phyloP scores from a whole-genome alignment of 805 yeast species.

The Jamesozyma piceae region DNA sequence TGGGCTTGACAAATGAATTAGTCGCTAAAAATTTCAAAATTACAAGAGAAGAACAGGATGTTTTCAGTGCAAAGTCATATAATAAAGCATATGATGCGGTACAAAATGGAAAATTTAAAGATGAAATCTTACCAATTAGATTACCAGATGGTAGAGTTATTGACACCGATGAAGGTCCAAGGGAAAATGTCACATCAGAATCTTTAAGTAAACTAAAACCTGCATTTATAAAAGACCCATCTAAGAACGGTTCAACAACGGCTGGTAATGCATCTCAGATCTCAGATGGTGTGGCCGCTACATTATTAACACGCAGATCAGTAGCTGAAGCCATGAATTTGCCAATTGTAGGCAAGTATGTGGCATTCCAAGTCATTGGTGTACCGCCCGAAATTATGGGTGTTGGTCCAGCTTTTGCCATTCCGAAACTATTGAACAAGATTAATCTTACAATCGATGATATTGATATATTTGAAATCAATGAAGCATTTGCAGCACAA shows the following conservation, averaged over 20 bases:
- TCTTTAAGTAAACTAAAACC: slow-evolving; percentile 70
- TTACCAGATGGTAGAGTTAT: slow-evolving; percentile 41
- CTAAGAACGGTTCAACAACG: slow-evolving; percentile 58
- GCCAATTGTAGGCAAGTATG: slow-evolving; percentile 69
- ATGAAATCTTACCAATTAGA: slow-evolving; percentile 79
- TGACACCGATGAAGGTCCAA: slow-evolving; percentile 80
- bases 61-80: slow-evolving; percentile 80
- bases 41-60: slow-evolving; percentile 68
- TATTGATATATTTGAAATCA: slow-evolving; percentile 72
- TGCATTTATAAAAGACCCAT: slow-evolving; percentile 60
- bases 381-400: slow-evolving; percentile 98
- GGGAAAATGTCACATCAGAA: slow-evolving; percentile 73
- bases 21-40: slow-evolving; percentile 61
- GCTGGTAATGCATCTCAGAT: slow-evolving; percentile 97
- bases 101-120: slow-evolving; percentile 62
- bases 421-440: slow-evolving; percentile 68
- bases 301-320: slow-evolving; percentile 73
- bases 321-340: slow-evolving; percentile 67
- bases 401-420: slow-evolving; percentile 93
- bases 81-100: slow-evolving; percentile 76
- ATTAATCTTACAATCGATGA: slow-evolving; percentile 53
- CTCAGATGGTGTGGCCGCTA: slow-evolving; percentile 93
- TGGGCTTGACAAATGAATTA: slow-evolving; percentile 95
- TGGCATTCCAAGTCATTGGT: slow-evolving; percentile 74
- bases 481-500: slow-evolving; percentile 97